A percentile compares a stretch with the other conserved stretches of the same genome.
These are phyloP conservation scores for Ceratocystis ficicola DNA, from an alignment of 2,329 filamentous ascomycete species.

Conservation along the genomic window DNA sequence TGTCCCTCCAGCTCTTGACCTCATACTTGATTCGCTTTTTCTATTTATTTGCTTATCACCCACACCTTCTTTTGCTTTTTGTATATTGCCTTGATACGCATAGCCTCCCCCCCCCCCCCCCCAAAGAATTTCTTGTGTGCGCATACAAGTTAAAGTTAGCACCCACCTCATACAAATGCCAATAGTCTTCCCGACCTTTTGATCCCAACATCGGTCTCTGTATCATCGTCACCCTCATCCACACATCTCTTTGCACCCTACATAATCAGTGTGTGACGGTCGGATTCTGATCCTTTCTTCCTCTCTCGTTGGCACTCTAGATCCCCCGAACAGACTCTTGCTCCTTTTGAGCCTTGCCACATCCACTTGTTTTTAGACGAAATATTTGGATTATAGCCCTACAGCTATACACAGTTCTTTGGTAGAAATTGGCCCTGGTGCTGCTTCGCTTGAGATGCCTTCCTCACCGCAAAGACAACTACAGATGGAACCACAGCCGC, in stretches of 20 bases:
- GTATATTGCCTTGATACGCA: slow-evolving; percentile 1
- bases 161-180: neutral
- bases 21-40: neutral
- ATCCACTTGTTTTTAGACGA: neutral
- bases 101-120: neutral
- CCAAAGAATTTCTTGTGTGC: neutral
- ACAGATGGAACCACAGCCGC: neutral
- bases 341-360: neutral
- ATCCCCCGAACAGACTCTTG: neutral
- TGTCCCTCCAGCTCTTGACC: neutral
- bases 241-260: neutral
- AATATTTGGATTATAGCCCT: neutral
- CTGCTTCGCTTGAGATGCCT: neutral
- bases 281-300: neutral
- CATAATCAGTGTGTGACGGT: neutral
- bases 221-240: neutral
- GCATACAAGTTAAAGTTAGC: neutral
- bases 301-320: neutral
- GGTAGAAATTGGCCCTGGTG: neutral
- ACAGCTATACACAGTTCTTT: neutral
- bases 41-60: neutral
- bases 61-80: neutral
- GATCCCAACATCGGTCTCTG: neutral
- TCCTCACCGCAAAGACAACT: neutral
- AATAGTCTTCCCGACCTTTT: neutral